Evolutionary conservation across 2,329 filamentous ascomycete genomes (phyloP).

Genomic region (Fusarium nodosum): DNA sequence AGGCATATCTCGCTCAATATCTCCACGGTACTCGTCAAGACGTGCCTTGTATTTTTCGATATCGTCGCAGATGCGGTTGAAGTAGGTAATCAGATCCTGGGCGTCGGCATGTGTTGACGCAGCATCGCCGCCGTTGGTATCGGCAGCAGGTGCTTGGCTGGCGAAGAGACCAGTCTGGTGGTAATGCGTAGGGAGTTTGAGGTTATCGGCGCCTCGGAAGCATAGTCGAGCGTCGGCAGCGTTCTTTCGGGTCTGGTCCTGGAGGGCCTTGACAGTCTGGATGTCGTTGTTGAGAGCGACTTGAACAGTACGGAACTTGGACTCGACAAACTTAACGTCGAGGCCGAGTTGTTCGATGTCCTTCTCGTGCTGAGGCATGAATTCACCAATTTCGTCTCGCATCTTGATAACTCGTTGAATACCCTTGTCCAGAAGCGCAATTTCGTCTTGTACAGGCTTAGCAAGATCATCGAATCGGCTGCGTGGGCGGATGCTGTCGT

Average conservation of each 20-base stretch:
- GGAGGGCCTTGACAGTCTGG: slow-evolving; percentile 73
- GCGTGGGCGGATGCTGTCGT: slow-evolving; percentile 83
- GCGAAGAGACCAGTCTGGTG: slow-evolving; percentile 63
- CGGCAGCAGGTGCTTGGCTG: slow-evolving; percentile 49
- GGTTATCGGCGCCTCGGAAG: slow-evolving; percentile 80
- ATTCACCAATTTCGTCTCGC: slow-evolving; percentile 80
- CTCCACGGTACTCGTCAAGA: slow-evolving; percentile 60
- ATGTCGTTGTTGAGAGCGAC: slow-evolving; percentile 68
- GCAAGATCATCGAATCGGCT: slow-evolving; percentile 93
- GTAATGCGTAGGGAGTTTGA: slow-evolving; percentile 75
- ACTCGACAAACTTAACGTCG: slow-evolving; percentile 64
- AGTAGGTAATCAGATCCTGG: slow-evolving; percentile 61
- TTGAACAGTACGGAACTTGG: slow-evolving; percentile 62
- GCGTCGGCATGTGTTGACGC: slow-evolving; percentile 56
- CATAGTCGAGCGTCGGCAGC: slow-evolving; percentile 77
- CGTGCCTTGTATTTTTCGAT: slow-evolving; percentile 60
- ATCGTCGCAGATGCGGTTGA: slow-evolving; percentile 60
- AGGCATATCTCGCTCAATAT: slow-evolving; percentile 64
- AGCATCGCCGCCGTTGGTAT: slow-evolving; percentile 52
- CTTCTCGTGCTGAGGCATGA: slow-evolving; percentile 69
- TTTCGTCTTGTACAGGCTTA: slow-evolving; percentile 82
- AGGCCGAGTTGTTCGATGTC: slow-evolving; percentile 63
- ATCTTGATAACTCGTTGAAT: slow-evolving; percentile 85
- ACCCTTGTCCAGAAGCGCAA: slow-evolving; percentile 82
- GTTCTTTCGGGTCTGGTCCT: slow-evolving; percentile 71